These are phyloP conservation scores for Akanthomyces uredinophilus DNA, from an alignment of 2,329 filamentous ascomycete species.

Conservation along the genomic window DNA sequence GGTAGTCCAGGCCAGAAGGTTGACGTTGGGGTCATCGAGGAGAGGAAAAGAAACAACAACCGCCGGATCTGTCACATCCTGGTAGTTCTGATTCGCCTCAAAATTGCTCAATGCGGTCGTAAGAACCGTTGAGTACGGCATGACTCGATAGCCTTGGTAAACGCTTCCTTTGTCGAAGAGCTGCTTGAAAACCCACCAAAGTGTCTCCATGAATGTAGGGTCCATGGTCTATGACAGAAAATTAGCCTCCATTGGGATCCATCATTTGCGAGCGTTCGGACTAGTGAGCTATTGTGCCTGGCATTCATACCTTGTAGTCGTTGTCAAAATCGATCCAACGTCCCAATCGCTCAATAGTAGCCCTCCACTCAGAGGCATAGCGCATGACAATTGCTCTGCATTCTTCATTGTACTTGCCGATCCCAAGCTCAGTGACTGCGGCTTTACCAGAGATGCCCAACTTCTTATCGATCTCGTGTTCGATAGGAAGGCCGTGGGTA, in stretches of 20 bases:
- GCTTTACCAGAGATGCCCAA: conserved; percentile 82
- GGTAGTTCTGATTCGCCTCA: conserved; percentile 91
- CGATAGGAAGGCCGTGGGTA: conserved; percentile 86
- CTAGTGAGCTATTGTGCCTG: neutral
- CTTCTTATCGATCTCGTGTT: conserved; percentile 97
- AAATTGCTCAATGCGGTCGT: conserved; percentile 90
- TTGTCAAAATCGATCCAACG: conserved; percentile 98
- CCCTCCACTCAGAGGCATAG: conserved; percentile 79
- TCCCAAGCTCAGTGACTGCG: conserved; percentile 79
- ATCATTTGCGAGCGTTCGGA: neutral
- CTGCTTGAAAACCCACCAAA: conserved; percentile 96
- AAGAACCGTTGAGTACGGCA: conserved; percentile 91
- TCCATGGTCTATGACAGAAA: conserved; percentile 68
- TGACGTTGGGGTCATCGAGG: conserved; percentile 67
- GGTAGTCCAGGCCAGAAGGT: conserved; percentile 82
- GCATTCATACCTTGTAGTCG: conserved; percentile 70
- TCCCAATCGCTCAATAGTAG: conserved; percentile 80
- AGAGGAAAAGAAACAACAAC: conserved; percentile 86
- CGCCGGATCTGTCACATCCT: conserved; percentile 86
- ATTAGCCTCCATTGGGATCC: neutral
- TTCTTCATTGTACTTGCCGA: conserved; percentile 86
- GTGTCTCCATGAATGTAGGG: conserved; percentile 88
- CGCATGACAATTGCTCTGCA: conserved; percentile 92
- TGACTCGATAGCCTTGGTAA: conserved; percentile 85
- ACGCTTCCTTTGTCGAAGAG: conserved; percentile 85